phyloP scores from a whole-genome alignment of 2,329 filamentous ascomycete species.

The Fusarium nurragi region DNA sequence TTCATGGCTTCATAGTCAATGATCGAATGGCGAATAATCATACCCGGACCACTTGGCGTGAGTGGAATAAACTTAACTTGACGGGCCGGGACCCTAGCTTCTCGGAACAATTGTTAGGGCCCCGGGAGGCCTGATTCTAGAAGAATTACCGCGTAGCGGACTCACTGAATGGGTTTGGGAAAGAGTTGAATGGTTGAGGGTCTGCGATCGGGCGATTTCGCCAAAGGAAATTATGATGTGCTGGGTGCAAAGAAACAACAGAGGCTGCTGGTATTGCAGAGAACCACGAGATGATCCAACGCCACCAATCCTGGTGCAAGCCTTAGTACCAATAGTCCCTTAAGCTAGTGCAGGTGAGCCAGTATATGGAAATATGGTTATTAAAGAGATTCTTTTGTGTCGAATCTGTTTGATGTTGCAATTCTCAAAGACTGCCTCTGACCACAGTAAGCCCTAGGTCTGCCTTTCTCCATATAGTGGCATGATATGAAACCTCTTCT shows the following conservation, averaged over 20 bases:
- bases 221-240: background rate
- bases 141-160: background rate
- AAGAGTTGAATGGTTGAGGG: too few relatives aligned
- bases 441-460: too few relatives aligned
- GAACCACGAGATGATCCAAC: background rate
- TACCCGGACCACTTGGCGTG: background rate
- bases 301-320: background rate
- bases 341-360: background rate
- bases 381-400: background rate
- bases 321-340: background rate
- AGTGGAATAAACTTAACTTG: background rate
- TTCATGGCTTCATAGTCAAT: background rate
- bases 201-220: background rate
- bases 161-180: too few relatives aligned
- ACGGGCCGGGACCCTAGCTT: constrained; percentile 16
- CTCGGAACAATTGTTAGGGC: background rate
- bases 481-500: too few relatives aligned
- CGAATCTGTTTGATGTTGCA: background rate
- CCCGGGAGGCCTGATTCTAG: background rate
- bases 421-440: background rate
- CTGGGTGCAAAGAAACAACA: background rate
- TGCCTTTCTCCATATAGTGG: too few relatives aligned
- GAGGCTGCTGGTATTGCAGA: background rate
- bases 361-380: background rate
- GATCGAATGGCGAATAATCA: background rate